phyloP scores from a whole-genome alignment of 73 alveolate species.

The Paramecium primaurelia region DNA sequence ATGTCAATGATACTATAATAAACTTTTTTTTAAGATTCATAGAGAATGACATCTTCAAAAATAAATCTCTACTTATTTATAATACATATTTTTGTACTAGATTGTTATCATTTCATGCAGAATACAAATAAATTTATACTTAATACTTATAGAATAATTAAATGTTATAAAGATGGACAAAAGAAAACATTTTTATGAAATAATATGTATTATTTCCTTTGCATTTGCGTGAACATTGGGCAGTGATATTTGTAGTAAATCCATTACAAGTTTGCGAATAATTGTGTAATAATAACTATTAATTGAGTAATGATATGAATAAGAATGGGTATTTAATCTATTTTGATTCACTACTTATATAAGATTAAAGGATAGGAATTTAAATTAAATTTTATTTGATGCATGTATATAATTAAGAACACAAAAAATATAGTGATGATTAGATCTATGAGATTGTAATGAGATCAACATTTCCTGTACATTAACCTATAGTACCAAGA shows the following conservation, averaged over 20 bases:
- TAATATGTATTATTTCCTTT: background rate
- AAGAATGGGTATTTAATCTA: slow-evolving; percentile 11
- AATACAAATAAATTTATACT: background rate
- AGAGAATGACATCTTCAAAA: slow-evolving; percentile 21
- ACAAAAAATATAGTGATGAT: background rate
- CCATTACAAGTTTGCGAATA: slow-evolving; percentile 19
- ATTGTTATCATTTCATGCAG: background rate
- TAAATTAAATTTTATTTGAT: background rate
- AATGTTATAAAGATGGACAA: background rate
- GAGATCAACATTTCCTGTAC: background rate
- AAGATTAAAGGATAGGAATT: slow-evolving; percentile 8
- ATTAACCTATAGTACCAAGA: slow-evolving; percentile 48
- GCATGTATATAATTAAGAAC: background rate
- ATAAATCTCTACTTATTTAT: background rate
- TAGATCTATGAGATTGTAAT: background rate
- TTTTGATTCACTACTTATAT: background rate
- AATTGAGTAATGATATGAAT: background rate
- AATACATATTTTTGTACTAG: slow-evolving; percentile 18
- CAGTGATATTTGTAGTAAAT: slow-evolving; percentile 41
- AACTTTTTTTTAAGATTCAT: slow-evolving; percentile 33
- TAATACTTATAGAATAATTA: background rate
- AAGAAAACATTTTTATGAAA: background rate
- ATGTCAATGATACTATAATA: slow-evolving; percentile 35
- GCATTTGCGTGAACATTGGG: slow-evolving; percentile 46
- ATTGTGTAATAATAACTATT: background rate